phyloP scores from a whole-genome alignment of 176 grass and related monocot genomes.

The Bolboschoenus planiculmis region DNA sequence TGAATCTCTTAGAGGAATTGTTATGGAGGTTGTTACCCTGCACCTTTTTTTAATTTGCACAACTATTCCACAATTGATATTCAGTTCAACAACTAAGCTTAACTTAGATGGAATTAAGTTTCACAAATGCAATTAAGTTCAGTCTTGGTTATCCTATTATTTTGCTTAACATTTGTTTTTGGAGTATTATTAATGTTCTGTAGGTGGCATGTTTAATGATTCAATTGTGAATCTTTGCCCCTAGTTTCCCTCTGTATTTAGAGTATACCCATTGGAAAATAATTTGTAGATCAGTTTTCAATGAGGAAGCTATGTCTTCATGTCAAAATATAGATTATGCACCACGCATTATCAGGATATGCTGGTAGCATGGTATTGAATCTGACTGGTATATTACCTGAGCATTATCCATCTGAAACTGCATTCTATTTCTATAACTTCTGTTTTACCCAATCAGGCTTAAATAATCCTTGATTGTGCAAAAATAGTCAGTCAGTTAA shows the following conservation, averaged over 20 bases:
- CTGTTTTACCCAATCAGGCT: background rate
- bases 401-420: background rate
- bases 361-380: background rate
- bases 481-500: background rate
- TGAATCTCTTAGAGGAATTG: slow-evolving; percentile 71
- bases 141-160: background rate
- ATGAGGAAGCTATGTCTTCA: background rate
- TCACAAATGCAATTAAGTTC: background rate
- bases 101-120: background rate
- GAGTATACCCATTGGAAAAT: background rate
- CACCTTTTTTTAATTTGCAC: background rate
- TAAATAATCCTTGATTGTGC: background rate
- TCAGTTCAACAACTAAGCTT: background rate
- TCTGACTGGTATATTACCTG: background rate
- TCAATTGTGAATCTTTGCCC: background rate
- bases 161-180: background rate
- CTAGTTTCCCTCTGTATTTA: background rate
- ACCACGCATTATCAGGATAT: background rate
- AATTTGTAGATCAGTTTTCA: background rate
- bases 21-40: slow-evolving; percentile 68
- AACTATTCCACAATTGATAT: background rate
- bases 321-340: background rate
- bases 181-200: background rate
- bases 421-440: background rate
- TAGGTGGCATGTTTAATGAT: background rate